These are phyloP conservation scores for Asclepias syriaca DNA, from an alignment of 257 asterid genomes.

Conservation along the genomic window DNA sequence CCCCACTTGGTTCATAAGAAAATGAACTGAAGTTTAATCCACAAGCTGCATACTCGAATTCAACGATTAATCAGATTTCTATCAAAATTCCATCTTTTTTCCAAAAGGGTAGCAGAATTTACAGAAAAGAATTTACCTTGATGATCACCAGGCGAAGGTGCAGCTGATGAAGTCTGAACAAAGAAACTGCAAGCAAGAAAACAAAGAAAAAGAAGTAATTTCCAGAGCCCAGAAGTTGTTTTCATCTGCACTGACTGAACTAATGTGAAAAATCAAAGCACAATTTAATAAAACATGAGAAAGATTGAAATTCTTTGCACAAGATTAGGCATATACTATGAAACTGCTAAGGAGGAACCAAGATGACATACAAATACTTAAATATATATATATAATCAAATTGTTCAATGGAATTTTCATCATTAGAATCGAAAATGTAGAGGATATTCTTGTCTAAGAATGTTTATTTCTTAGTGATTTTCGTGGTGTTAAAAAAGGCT, in stretches of 20 bases:
- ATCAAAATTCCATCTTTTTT: neutral
- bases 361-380: neutral
- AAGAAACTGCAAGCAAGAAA: slow-evolving; percentile 7
- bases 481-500: slow-evolving; percentile 7
- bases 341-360: neutral
- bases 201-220: neutral
- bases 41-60: slow-evolving; percentile 39
- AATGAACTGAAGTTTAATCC: slow-evolving; percentile 39
- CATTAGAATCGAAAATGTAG: slow-evolving; percentile 24
- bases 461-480: slow-evolving; percentile 25
- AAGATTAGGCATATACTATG: neutral
- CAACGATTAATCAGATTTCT: neutral
- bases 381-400: neutral
- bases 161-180: slow-evolving; percentile 23
- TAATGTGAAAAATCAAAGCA: neutral
- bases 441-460: slow-evolving; percentile 27
- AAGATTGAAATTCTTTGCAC: slow-evolving; percentile 4
- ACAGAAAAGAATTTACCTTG: slow-evolving; percentile 30
- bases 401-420: slow-evolving; percentile 10
- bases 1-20: slow-evolving; percentile 61
- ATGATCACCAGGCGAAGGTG: slow-evolving; percentile 31
- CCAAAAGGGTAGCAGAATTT: neutral
- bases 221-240: neutral
- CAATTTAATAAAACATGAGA: neutral
- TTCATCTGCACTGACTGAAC: slow-evolving; percentile 15